A percentile compares a stretch with the other conserved stretches of the same genome.
These are phyloP conservation scores for Athelia sp. DNA, from an alignment of 1,284 basidiomycete species.

Conservation along the genomic window DNA sequence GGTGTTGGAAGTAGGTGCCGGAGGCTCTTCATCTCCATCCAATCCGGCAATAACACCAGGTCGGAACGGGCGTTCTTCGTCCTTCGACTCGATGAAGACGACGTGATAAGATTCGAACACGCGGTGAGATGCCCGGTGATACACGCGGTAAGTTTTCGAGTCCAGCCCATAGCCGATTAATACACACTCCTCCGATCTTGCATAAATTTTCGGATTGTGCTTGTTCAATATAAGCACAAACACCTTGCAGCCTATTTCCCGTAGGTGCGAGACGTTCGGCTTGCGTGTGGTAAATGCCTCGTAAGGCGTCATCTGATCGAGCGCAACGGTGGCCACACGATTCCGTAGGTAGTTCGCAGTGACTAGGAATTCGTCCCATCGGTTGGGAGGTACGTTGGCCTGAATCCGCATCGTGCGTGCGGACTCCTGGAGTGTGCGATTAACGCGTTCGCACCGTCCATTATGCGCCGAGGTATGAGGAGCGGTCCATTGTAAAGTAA, in stretches of 20 bases:
- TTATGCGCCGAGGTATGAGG: conserved; percentile 25
- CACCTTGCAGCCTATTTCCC: conserved; percentile 17
- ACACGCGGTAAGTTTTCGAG: conserved; percentile 16
- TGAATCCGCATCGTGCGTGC: conserved; percentile 1
- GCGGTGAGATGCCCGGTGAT: conserved; percentile 10
- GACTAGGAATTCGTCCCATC: conserved; percentile 10
- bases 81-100: conserved; percentile 19
- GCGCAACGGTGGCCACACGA: conserved; percentile 7
- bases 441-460: conserved; percentile 19
- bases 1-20: too few species aligned
- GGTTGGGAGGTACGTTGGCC: not conserved
- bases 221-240: conserved; percentile 15
- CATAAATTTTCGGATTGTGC: conserved; percentile 11
- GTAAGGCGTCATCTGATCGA: conserved; percentile 13
- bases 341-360: not conserved
- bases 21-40: not conserved
- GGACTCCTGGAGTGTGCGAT: conserved; percentile 18
- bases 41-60: not conserved
- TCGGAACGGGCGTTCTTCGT: not conserved
- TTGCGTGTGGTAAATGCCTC: conserved; percentile 16
- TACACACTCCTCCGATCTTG: conserved; percentile 15
- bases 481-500: conserved; percentile 14
- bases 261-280: conserved; percentile 17
- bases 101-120: conserved; percentile 20
- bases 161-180: conserved; percentile 19